A percentile compares a stretch with the other conserved stretches of the same genome.
Conservation (phyloP, 129 eudicot species). For the Chrysanthemum makinoi region DNA sequence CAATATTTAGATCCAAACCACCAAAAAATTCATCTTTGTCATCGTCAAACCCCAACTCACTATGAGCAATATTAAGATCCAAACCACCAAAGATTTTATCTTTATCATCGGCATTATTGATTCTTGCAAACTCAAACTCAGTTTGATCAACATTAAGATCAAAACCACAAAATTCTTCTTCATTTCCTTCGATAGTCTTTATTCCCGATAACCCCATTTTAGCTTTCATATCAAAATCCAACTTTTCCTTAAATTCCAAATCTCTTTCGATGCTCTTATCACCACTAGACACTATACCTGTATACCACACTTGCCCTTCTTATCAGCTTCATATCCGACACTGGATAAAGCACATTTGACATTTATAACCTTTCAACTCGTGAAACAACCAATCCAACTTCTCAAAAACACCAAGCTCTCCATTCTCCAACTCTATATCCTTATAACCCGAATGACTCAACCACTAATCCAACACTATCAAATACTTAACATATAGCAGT, state of each 20-base stretch:
- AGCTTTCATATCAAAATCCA: slow-evolving; percentile 12
- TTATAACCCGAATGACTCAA: slow-evolving; percentile 31
- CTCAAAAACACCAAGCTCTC: slow-evolving; percentile 30
- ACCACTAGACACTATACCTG: slow-evolving; percentile 13
- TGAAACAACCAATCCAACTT: slow-evolving; percentile 45
- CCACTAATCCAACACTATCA: slow-evolving; percentile 64
- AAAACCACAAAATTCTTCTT: slow-evolving; percentile 14
- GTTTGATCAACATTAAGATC: slow-evolving; percentile 16
- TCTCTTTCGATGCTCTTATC: background rate
- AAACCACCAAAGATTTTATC: slow-evolving; percentile 16
- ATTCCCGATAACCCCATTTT: slow-evolving; percentile 14
- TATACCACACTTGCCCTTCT: slow-evolving; percentile 16
- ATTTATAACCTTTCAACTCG: slow-evolving; percentile 39
- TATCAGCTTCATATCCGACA: slow-evolving; percentile 19
- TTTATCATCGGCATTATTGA: slow-evolving; percentile 13
- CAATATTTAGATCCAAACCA: too few relatives aligned
- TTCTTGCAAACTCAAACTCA: slow-evolving; percentile 18
- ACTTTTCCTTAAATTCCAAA: background rate
- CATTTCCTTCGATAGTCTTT: slow-evolving; percentile 13
- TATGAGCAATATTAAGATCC: slow-evolving; percentile 14
- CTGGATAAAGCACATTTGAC: slow-evolving; percentile 12
- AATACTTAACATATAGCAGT: slow-evolving; percentile 55
- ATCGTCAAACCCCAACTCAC: slow-evolving; percentile 23
- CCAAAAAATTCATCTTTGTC: slow-evolving; percentile 10
- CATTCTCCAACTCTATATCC: slow-evolving; percentile 28